Evolutionary conservation across 2,329 filamentous ascomycete species (phyloP).

Genomic region (Dactylonectria macrodidyma): DNA sequence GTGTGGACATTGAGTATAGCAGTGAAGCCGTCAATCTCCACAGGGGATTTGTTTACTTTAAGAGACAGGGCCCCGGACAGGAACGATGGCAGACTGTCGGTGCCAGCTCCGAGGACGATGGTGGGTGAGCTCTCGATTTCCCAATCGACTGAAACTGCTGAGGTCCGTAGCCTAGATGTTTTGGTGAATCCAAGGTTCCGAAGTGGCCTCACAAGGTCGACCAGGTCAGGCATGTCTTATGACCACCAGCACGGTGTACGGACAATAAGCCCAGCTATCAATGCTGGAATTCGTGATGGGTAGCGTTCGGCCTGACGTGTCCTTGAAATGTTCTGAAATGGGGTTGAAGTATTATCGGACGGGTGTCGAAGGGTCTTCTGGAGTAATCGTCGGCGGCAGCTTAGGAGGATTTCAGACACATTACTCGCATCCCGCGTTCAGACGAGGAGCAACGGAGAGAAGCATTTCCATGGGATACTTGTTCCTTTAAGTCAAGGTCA

Average conservation of each 20-base stretch:
- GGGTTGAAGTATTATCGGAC: not conserved
- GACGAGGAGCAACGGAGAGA: not conserved
- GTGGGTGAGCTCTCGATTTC: slow-evolving; percentile 26
- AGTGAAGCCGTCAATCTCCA: slow-evolving; percentile 29
- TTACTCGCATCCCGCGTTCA: not conserved
- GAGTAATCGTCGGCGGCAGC: not conserved
- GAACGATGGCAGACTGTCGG: slow-evolving; percentile 5
- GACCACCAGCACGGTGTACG: not conserved
- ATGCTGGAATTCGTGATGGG: not conserved
- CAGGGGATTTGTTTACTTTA: not conserved
- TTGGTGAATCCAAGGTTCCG: slow-evolving; percentile 2
- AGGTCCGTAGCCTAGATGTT: not conserved
- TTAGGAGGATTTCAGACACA: too few relatives aligned
- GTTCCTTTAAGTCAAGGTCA: slow-evolving; percentile 3
- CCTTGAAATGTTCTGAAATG: not conserved
- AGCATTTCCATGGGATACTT: not conserved
- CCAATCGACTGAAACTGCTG: slow-evolving; percentile 22
- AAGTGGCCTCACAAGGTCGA: slow-evolving; percentile 25
- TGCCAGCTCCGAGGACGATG: slow-evolving; percentile 16
- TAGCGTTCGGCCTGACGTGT: not conserved
- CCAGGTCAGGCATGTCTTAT: slow-evolving; percentile 27
- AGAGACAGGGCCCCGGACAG: slow-evolving; percentile 28
- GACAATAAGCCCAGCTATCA: not conserved
- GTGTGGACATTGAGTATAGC: slow-evolving; percentile 19
- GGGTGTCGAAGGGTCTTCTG: not conserved